A percentile compares a stretch with the other conserved stretches of the same genome.
Evolutionary conservation across 2,329 filamentous ascomycete species (phyloP).

Genomic region (Calonectria hawksworthii): DNA sequence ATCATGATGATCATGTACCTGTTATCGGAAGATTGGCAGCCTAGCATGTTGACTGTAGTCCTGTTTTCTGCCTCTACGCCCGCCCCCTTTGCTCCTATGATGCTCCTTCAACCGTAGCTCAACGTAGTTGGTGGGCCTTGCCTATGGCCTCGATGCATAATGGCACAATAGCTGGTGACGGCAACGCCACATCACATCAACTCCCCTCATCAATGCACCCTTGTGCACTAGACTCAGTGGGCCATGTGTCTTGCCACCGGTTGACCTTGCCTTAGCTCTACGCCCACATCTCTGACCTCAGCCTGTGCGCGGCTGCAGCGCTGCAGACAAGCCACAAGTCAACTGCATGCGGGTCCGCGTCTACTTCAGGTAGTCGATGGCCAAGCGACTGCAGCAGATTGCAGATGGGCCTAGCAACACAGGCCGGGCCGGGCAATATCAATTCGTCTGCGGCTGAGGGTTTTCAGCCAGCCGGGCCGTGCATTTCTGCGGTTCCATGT

Average conservation of each 20-base stretch:
- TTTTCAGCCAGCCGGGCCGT: neutral
- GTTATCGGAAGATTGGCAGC: neutral
- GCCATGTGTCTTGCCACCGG: neutral
- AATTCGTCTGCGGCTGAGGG: neutral
- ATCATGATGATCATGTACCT: slow-evolving; percentile 8
- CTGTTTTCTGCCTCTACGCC: neutral
- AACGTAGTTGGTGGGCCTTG: slow-evolving; percentile 1
- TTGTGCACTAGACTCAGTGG: neutral
- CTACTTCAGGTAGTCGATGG: slow-evolving; percentile 2
- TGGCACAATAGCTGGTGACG: neutral
- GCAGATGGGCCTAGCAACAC: neutral
- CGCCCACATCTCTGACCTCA: slow-evolving; percentile 12
- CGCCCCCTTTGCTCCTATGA: neutral
- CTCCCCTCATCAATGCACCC: neutral
- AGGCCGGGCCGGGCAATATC: neutral
- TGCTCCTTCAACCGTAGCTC: neutral
- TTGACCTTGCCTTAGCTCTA: slow-evolving; percentile 17
- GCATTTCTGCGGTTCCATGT: neutral
- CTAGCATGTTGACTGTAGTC: no score
- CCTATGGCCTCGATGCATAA: neutral
- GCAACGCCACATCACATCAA: slow-evolving; percentile 10
- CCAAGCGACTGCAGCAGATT: slow-evolving; percentile 9
- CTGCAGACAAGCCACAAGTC: slow-evolving; percentile 25
- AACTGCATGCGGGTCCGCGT: slow-evolving; percentile 25
- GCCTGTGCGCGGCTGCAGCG: slow-evolving; percentile 25